These are phyloP conservation scores for Oidiodendron maius DNA, from an alignment of 495 filamentous ascomycete genomes.

Conservation along the genomic window DNA sequence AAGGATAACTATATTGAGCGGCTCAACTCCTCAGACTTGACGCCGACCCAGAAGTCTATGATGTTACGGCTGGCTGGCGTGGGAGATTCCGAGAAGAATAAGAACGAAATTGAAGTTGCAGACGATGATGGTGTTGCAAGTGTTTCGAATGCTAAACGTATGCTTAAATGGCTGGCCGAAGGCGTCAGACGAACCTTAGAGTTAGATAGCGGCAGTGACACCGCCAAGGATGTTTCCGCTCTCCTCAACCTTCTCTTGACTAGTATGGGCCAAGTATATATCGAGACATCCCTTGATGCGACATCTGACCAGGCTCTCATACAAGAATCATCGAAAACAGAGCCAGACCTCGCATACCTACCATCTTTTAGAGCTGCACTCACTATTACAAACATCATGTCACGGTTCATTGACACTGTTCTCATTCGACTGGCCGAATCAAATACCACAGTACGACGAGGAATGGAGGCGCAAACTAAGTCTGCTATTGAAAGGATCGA, in stretches of 20 bases:
- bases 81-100: slow-evolving; percentile 37
- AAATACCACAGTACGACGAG: slow-evolving; percentile 82
- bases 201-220: slow-evolving; percentile 77
- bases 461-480: slow-evolving; percentile 82
- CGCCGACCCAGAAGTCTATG: slow-evolving; percentile 76
- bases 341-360: slow-evolving; percentile 86
- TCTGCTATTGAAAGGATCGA: slow-evolving; percentile 71
- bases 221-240: slow-evolving; percentile 88
- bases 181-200: slow-evolving; percentile 90
- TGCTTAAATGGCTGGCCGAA: slow-evolving; percentile 97
- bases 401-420: slow-evolving; percentile 81
- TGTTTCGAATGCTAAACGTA: slow-evolving; percentile 82
- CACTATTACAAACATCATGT: slow-evolving; percentile 86
- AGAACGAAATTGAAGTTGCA: slow-evolving; percentile 78
- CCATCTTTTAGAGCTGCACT: slow-evolving; percentile 72
- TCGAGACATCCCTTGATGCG: slow-evolving; percentile 90
- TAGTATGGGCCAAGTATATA: slow-evolving; percentile 88
- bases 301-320: slow-evolving; percentile 67
- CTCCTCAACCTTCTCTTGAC: slow-evolving; percentile 78
- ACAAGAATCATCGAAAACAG: slow-evolving; percentile 70
- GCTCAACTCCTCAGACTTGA: slow-evolving; percentile 79
- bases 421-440: slow-evolving; percentile 83
- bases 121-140: slow-evolving; percentile 83
- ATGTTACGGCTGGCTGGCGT: slow-evolving; percentile 79
- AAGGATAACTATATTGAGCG: slow-evolving; percentile 80